Base-by-base conservation (phyloP, 805 yeast genomes). In the Cyberlindnera meyerae region DNA sequence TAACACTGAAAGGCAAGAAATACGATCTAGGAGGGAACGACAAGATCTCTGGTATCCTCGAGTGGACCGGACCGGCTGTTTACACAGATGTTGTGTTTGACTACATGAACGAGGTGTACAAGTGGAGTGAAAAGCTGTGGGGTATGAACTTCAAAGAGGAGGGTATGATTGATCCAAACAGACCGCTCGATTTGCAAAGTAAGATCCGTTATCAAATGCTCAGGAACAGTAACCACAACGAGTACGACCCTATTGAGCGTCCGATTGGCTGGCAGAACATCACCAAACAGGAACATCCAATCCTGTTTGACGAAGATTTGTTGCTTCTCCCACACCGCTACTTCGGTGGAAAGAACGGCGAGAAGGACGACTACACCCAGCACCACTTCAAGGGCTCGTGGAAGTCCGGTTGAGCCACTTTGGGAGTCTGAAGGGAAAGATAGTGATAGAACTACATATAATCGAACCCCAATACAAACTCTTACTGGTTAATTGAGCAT, bases 271-370 rank as follows among this genome's bases (percentile, higher is more conserved):
- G 47, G 47, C 47, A 43, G 28, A 43, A 43, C 31, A 20, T 43
- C 24, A 43, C 47, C 6, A 40, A 40, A 31, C 44, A 36, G 24
- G 40, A 34, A 31, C 41, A 40, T 24, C 47, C 47, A 11, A 37
- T 43, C 16, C 27, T 43, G 21, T 31, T 37, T 20, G 47, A 78
- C 4, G 82, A 81, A 43, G 89, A 82, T 56, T 72, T 82, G 13
- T 56, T 82, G 57, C 66, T 82, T 3, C 62, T 82, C 39, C 89
- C 90, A 15, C 77, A 78, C 37, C 76, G 82, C 2, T 63, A 77
- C 18, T 77, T 77, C 48, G 69, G 77, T 42, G 82, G 83, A 0
- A 77, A 71, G 33, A 28, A 25, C 30, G 46, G 54, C 12, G 54
- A 55, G 3, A 39, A 39, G 4, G 67, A 77, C 50, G 82, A 82